Percentiles rank a stretch among this genome's conserved stretches.
Evolutionary conservation across 805 yeast species (phyloP).

Genomic region (Metschnikowia peoriensis): DNA sequence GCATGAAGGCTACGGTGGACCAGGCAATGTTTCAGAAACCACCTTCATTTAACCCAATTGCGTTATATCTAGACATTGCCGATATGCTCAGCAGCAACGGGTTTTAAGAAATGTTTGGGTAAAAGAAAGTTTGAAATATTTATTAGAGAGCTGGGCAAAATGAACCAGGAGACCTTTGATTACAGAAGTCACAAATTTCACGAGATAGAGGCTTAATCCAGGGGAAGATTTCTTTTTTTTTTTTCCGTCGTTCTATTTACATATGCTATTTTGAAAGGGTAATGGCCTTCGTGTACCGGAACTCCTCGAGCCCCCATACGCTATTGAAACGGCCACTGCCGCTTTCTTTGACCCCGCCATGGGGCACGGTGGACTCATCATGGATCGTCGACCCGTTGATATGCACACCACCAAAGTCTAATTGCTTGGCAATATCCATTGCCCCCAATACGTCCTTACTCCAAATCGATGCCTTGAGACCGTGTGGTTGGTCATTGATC

Average conservation of each 20-base stretch:
- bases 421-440: constrained; percentile 28
- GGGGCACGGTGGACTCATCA: constrained; percentile 40
- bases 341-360: constrained; percentile 45
- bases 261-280: constrained; percentile 19
- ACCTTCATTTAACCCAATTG: constrained; percentile 59
- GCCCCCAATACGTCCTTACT: constrained; percentile 34
- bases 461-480: constrained; percentile 46
- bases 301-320: constrained; percentile 45
- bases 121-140: no score
- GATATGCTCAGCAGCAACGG: constrained; percentile 61
- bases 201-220: not conserved
- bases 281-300: constrained; percentile 35
- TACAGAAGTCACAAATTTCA: not conserved
- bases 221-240: no score
- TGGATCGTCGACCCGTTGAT: constrained; percentile 32
- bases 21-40: constrained; percentile 27
- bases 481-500: constrained; percentile 23
- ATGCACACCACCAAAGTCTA: constrained; percentile 43
- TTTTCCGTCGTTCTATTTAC: not conserved
- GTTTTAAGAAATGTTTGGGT: constrained; percentile 31
- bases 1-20: constrained; percentile 39
- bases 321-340: constrained; percentile 39
- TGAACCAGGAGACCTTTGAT: not conserved
- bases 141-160: no score
- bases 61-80: constrained; percentile 66